Evolutionary conservation across 2,329 filamentous ascomycete species (phyloP), one percentile per base, ranked within the genome.

Genomic region (Xylaria sp.): DNA sequence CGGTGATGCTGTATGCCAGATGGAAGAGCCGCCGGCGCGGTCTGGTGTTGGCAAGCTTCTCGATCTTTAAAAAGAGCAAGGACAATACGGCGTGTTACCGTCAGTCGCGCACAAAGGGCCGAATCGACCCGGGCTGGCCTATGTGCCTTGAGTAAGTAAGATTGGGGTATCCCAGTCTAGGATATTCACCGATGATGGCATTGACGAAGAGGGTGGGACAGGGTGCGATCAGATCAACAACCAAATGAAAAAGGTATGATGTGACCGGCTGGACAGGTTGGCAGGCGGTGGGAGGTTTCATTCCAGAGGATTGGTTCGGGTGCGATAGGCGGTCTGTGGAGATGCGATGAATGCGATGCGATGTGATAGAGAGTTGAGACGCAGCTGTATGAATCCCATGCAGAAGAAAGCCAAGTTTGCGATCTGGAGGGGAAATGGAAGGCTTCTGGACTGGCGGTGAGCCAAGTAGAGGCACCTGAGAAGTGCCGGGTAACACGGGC

Each of bases 301-400:
- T 64, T 71, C 68, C 70, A 71, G 71, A 62, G 71, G 66, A 72
- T 72, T 72, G 71, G 71, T 71, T 72, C 69, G 69, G 71, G 64
- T 68, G 64, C 41, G 63, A 67, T 64, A 66, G 68, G 64, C 66
- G 66, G 71, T 66, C 69, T 69, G 66, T 71, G 66, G 71, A 69
- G 66, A 67, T n/a, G 56, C 59, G 60, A 71, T 63, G 66, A 55
- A 59, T 57, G 58, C 58, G 62, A 65, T 66, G 54, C 67, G 64
- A 63, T 69, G 64, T 69, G 67, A 69, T 66, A 48, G 15, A 61
- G 62, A 57, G 69, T 69, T 64, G 66, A 66, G 59, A 68, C 41
- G 59, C 69, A 69, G 56, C 66, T 61, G 68, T 71, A 66, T 60
- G 69, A 71, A 71, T 68, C 69, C 58, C 66, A 71, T 69, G 68